Base-by-base conservation (phyloP, 257 asterid species). In the Marsdenia floribunda region DNA sequence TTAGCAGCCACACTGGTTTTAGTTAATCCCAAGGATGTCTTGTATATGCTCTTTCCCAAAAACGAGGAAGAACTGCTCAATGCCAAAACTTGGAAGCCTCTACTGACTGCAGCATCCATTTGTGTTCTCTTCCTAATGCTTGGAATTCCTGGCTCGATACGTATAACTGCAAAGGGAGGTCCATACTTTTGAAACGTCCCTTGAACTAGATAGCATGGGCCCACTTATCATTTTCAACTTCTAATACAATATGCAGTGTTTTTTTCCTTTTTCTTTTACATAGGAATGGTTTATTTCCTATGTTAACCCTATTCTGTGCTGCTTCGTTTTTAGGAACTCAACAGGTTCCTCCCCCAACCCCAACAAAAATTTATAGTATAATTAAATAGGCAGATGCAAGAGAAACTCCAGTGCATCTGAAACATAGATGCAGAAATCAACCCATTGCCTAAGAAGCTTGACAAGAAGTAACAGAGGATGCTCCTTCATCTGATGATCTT, bases 21-120 rank as follows among this genome's bases (percentile, higher is more conserved):
- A n/a, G 83, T 72, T 73, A 76, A 40, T 64, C 79, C 77, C 18
- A 83, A 76, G 44, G 82, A 57, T 15, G 87, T 63, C 75, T 59
- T 80, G 53, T 55, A 52, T 68, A 50, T 72, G 80, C 69, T 59
- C 64, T 77, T 92, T 40, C 86, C 80, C 35, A 71, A 82, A 82
- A 81, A 78, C 33, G 80, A 77, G 53, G 88, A 77, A 53, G 86
- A 83, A 65, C 75, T 44, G 14, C 78, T 38, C 77, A 76, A 78
- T 35, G 90, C 85, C 80, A 85, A 78, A 76, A 88, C 69, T 68
- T 85, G 94, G 78, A 82, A 83, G 75, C 89, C 70, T 84, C 87
- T 82, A 49, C 85, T 86, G 66, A 79, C 76, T 69, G 90, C 86
- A 76, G 79, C 73, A 37, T 76, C 86, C 97, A 90, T 91, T 29